Evolutionary conservation across 768 basidiomycete species (phyloP).

Genomic region (Amylocystis lapponica): DNA sequence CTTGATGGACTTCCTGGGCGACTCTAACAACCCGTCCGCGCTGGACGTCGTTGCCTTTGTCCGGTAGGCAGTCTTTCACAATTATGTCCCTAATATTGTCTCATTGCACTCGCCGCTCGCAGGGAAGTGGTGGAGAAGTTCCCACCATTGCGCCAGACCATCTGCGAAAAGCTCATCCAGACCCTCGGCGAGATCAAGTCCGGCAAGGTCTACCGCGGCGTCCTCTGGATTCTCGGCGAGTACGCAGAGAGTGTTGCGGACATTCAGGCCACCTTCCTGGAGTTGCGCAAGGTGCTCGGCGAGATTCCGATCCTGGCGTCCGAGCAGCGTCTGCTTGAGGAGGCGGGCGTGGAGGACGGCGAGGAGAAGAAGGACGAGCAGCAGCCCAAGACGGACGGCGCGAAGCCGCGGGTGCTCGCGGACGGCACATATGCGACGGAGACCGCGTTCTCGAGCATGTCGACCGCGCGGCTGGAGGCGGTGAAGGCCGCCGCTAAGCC

Average conservation of each 20-base stretch:
- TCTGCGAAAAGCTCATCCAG: constrained; percentile 78
- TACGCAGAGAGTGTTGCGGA: constrained; percentile 68
- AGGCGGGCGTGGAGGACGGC: constrained; percentile 53
- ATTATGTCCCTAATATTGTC: neutral
- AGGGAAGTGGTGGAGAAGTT: constrained; percentile 98
- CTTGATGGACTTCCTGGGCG: constrained; percentile 90
- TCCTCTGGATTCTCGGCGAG: constrained; percentile 98
- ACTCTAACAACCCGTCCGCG: constrained; percentile 91
- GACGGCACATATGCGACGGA: constrained; percentile 99
- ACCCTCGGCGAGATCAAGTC: constrained; percentile 88
- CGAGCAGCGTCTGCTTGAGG: constrained; percentile 79
- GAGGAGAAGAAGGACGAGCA: constrained; percentile 45
- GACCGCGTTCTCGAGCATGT: constrained; percentile 73
- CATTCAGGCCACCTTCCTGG: constrained; percentile 67
- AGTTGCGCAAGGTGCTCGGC: constrained; percentile 81
- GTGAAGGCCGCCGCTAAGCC: constrained; percentile 88
- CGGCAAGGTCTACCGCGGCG: constrained; percentile 93
- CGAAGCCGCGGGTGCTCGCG: constrained; percentile 76
- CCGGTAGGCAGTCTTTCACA: constrained; percentile 30
- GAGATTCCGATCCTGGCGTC: constrained; percentile 97
- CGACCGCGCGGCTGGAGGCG: constrained; percentile 63
- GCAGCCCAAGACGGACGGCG: constrained; percentile 35
- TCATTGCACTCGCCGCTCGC: constrained; percentile 4
- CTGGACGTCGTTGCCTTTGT: constrained; percentile 91
- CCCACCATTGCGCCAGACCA: constrained; percentile 74